Evolutionary conservation across 495 filamentous ascomycete genomes (phyloP).

Genomic region (Xylaria castorea): DNA sequence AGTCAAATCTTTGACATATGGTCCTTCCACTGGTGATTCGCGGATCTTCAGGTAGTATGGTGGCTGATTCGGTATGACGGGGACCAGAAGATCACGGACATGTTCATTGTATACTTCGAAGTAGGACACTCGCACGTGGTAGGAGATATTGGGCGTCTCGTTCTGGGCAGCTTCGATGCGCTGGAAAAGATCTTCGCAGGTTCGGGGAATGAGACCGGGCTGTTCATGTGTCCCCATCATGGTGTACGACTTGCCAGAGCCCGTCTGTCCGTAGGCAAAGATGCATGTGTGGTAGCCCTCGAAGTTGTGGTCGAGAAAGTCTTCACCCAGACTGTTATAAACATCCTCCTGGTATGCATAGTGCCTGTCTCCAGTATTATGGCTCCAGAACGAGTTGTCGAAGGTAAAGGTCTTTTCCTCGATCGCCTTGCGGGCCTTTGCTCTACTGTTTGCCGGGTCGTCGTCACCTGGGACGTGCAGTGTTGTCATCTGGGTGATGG

Average conservation of each 20-base stretch:
- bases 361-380: slow-evolving; percentile 69
- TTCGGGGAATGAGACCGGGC: slow-evolving; percentile 94
- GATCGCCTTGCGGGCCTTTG: slow-evolving; percentile 73
- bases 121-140: slow-evolving; percentile 96
- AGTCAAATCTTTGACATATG: slow-evolving; percentile 96
- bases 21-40: slow-evolving; percentile 91
- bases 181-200: slow-evolving; percentile 95
- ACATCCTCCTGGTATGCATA: slow-evolving; percentile 81
- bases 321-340: slow-evolving; percentile 92
- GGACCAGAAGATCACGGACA: slow-evolving; percentile 90
- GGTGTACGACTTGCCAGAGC: slow-evolving; percentile 96
- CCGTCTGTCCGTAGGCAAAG: slow-evolving; percentile 98
- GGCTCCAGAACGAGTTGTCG: slow-evolving; percentile 98
- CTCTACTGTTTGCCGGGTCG: slow-evolving; percentile 70
- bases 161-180: slow-evolving; percentile 82
- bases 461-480: slow-evolving; percentile 70
- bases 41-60: slow-evolving; percentile 97
- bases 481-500: slow-evolving; percentile 78
- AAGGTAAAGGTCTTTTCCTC: slow-evolving; percentile 95
- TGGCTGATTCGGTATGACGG: slow-evolving; percentile 68
- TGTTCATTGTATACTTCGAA: slow-evolving; percentile 99
- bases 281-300: slow-evolving; percentile 99
- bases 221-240: slow-evolving; percentile 95
- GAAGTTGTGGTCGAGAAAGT: slow-evolving; percentile 99
- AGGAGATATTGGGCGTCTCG: slow-evolving; percentile 83